phyloP scores from a whole-genome alignment of 805 yeast species.

The Hanseniaspora clermontiae region DNA sequence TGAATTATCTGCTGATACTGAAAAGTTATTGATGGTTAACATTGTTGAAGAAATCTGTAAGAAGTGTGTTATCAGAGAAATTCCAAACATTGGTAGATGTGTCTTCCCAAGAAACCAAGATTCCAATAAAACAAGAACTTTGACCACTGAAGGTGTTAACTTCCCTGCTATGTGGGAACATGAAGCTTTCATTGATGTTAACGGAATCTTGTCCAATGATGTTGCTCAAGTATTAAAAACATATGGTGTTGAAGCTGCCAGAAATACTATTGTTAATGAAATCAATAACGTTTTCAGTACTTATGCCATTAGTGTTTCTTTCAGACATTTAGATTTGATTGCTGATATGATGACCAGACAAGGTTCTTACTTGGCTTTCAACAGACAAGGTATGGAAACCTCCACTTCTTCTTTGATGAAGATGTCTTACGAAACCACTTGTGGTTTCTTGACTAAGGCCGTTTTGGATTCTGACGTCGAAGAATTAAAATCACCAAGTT shows the following conservation, averaged over 20 bases:
- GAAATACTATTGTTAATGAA: slow-evolving; percentile 93
- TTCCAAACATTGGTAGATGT: slow-evolving; percentile 85
- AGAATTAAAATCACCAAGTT: slow-evolving; percentile 79
- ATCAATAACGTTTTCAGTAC: slow-evolving; percentile 90
- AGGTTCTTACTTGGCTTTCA: slow-evolving; percentile 91
- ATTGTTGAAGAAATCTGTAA: slow-evolving; percentile 86
- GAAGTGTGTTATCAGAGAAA: slow-evolving; percentile 82
- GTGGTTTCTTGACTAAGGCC: slow-evolving; percentile 92
- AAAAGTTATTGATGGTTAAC: slow-evolving; percentile 93
- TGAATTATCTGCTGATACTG: slow-evolving; percentile 71
- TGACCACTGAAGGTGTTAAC: slow-evolving; percentile 96
- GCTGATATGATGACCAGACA: slow-evolving; percentile 99
- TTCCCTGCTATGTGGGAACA: slow-evolving; percentile 98
- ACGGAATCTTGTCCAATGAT: slow-evolving; percentile 83
- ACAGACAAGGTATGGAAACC: slow-evolving; percentile 95
- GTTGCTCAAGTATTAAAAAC: slow-evolving; percentile 78
- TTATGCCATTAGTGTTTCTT: slow-evolving; percentile 85
- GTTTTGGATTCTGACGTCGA: slow-evolving; percentile 87
- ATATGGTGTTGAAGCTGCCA: slow-evolving; percentile 98
- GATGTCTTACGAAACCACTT: slow-evolving; percentile 98
- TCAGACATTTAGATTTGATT: slow-evolving; percentile 88
- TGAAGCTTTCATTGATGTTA: slow-evolving; percentile 80
- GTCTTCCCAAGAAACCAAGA: slow-evolving; percentile 57
- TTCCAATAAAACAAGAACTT: slow-evolving; percentile 48
- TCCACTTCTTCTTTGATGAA: slow-evolving; percentile 93